These are phyloP conservation scores for Tulasnella sp. DNA, from an alignment of 768 basidiomycete species.

Conservation along the genomic window DNA sequence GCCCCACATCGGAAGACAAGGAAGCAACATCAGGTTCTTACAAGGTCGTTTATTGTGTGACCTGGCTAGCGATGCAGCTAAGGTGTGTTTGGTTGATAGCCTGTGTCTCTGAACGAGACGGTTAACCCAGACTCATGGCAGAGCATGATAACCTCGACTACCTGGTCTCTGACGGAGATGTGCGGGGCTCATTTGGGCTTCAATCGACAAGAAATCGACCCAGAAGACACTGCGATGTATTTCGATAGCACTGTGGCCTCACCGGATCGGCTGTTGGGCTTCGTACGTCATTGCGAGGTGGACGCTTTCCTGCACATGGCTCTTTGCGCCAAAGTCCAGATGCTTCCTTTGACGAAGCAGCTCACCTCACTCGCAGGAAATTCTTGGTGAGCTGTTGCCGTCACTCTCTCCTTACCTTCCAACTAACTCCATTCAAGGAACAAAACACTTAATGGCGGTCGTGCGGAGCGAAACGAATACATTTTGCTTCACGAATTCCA, in stretches of 20 bases:
- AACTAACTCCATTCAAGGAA: constrained; percentile 57
- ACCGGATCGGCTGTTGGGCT: constrained; percentile 75
- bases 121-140: constrained; percentile 35
- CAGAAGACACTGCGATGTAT: constrained; percentile 88
- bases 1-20: constrained; percentile 76
- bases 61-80: constrained; percentile 89
- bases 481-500: constrained; percentile 98
- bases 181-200: constrained; percentile 81
- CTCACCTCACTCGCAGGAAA: constrained; percentile 95
- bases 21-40: constrained; percentile 76
- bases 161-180: constrained; percentile 98
- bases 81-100: constrained; percentile 47
- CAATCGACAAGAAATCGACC: constrained; percentile 89
- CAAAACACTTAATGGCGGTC: constrained; percentile 93
- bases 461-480: constrained; percentile 98
- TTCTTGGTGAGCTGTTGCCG: constrained; percentile 63
- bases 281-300: constrained; percentile 89
- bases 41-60: constrained; percentile 87
- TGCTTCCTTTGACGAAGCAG: constrained; percentile 86
- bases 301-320: constrained; percentile 99
- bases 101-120: not conserved
- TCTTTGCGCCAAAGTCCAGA: constrained; percentile 88
- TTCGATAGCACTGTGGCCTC: constrained; percentile 77
- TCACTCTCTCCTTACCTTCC: not conserved
- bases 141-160: constrained; percentile 96